These are phyloP conservation scores for Venturia oleaginea DNA, from an alignment of 2,329 filamentous ascomycete species.

Conservation along the genomic window DNA sequence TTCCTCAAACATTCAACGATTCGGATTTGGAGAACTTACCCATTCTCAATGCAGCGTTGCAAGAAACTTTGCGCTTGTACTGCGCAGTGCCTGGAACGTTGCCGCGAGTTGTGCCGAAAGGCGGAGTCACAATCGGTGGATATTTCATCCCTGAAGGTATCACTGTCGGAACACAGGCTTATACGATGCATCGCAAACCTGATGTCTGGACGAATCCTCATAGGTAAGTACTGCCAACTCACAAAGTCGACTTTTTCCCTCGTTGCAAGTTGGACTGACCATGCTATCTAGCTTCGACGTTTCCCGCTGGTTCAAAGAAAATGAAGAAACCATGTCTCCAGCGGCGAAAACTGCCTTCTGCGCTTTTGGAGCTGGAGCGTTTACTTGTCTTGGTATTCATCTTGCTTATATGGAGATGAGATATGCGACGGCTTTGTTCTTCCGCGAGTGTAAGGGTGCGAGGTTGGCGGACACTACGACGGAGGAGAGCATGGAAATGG, in stretches of 20 bases:
- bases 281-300: constrained; percentile 24
- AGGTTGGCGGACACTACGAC: constrained; percentile 8
- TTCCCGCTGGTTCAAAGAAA: constrained; percentile 22
- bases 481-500: constrained; percentile 13
- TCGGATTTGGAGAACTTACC: constrained; percentile 37
- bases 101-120: constrained; percentile 42
- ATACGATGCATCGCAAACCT: constrained; percentile 11
- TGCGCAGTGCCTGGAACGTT: constrained; percentile 54
- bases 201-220: constrained; percentile 3
- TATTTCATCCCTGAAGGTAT: constrained; percentile 10
- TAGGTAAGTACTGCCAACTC: not conserved
- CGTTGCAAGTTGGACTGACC: not conserved
- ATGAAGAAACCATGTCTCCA: constrained; percentile 17
- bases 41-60: constrained; percentile 48
- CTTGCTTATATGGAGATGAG: constrained; percentile 53
- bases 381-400: constrained; percentile 61
- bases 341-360: constrained; percentile 49
- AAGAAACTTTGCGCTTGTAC: constrained; percentile 54
- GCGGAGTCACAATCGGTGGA: constrained; percentile 7
- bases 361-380: constrained; percentile 59
- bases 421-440: constrained; percentile 43
- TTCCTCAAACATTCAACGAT: constrained; percentile 10
- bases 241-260: not conserved
- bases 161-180: constrained; percentile 12
- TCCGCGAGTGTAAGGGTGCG: constrained; percentile 30